phyloP scores from a whole-genome alignment of 495 filamentous ascomycete species.

The Cercophora newfieldiana region DNA sequence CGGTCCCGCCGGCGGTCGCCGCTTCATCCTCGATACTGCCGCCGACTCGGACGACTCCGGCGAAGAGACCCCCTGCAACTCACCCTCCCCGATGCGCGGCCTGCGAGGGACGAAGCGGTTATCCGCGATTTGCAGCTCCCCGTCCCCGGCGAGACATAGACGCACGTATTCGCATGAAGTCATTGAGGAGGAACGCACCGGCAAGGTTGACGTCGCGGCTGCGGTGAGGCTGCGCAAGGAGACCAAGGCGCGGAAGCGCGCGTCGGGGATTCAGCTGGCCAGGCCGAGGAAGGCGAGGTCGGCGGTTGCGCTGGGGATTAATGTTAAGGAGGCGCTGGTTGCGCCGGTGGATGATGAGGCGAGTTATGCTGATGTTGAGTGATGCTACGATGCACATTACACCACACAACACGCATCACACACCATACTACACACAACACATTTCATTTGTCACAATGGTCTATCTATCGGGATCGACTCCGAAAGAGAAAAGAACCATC shows the following conservation, averaged over 20 bases:
- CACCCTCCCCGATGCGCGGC: neutral
- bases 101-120: slow-evolving; percentile 14
- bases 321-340: neutral
- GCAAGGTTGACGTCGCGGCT: slow-evolving; percentile 28
- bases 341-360: slow-evolving; percentile 18
- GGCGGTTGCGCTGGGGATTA: neutral
- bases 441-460: neutral
- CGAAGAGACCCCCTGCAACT: neutral
- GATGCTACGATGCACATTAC: neutral
- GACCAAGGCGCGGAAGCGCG: slow-evolving; percentile 30
- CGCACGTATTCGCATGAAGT: slow-evolving; percentile 1
- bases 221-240: slow-evolving; percentile 37
- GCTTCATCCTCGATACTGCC: slow-evolving; percentile 24
- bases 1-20: slow-evolving; percentile 15
- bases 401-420: too few species aligned
- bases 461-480: neutral
- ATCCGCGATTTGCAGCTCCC: slow-evolving; percentile 6
- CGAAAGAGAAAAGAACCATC: neutral
- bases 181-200: slow-evolving; percentile 23
- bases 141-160: slow-evolving; percentile 3
- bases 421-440: too few species aligned
- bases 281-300: slow-evolving; percentile 3
- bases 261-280: slow-evolving; percentile 2
- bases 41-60: slow-evolving; percentile 18
- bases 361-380: slow-evolving; percentile 22